Evolutionary conservation across 192 early-diverging fungal species (phyloP), one percentile per base, ranked within the genome.

Genomic region (Coemansia sp.): DNA sequence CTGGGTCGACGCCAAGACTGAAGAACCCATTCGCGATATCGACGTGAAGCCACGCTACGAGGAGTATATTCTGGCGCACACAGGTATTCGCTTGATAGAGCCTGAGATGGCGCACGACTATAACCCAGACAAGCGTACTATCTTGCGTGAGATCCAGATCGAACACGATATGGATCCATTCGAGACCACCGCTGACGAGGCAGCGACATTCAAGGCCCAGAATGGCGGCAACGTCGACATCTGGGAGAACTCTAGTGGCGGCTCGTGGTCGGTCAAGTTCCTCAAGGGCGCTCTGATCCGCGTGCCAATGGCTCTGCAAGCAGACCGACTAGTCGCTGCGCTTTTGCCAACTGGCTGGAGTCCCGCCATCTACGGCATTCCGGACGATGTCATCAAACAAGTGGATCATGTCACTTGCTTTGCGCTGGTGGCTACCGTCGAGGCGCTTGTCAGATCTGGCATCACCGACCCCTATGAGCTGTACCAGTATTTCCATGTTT

Each of bases 401-500:
- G 93, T 96, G 46, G 96, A 98, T 74, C 88, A 86, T 16, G 88
- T 94, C 63, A 95, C 96, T 6, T 89, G 94, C 34, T 98, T 90
- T 80, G 88, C 89, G 67, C 75, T 98, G 51, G 91, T 98, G 44
- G 89, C 95, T 12, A 96, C 94, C 46, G 96, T 95, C 15, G 96
- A 98, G 78, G 94, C 96, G 9, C 86, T 98, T 38, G 80, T 95
- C 59, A 87, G 91, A 34, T 91, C 93, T 62, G 96, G 96, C 82
- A 92, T 98, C 29, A 95, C 94, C 24, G 96, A 98, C 76, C 96
- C 96, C 12, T 98, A 96, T 86, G 95, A 98, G 84, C 92, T 98
- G 82, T 98, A 93, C 87, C 87, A 95, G 81, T 95, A 96, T 70
- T 92, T 98, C 65, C 96, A 98, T 72, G 94, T 98, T 33, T 93